Base-by-base conservation (phyloP, 164 flowering plant genomes). In the Cinnamomum micranthum region DNA sequence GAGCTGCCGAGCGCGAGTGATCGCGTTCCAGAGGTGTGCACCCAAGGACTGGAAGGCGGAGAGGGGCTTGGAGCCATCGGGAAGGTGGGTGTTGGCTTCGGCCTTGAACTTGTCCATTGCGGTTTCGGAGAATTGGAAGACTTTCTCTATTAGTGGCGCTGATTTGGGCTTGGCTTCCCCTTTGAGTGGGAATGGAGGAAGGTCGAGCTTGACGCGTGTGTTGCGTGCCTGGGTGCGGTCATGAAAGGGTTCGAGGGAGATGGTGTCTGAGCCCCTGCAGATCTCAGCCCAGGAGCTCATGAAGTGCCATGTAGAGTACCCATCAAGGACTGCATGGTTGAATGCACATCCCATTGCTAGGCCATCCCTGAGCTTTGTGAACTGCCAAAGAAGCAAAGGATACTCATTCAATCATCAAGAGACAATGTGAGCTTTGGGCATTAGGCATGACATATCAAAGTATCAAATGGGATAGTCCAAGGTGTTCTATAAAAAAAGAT, bases 301-400 rank as follows among this genome's bases (percentile, higher is more conserved):
- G 90, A 95, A 95, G 81, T 95, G 98, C 99, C 99, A 95, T 76
- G 98, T 93, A 77, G 98, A 84, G 62, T 88, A 82, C 0, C 98
- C 99, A 52, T 95, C 99, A 0, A 95, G 84, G 76, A 95, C 75
- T 0, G 93, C 98, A 76, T 95, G 99, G 86, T 95, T 95, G 87
- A 95, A 91, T 7, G 97, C 96, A 73, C 90, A 91, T 28, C 98
- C 98, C 9, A 95, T 82, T 24, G 88, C 93, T 1, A 95, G 51
- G n/a, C 99, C 99, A 77, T 93, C 96, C 60, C 82, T 88, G 73
- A 95, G 85, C 84, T 91, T 95, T 27, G 99, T 95, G 55, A 95
- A 60, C 98, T 95, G 75, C 66, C 14, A 33, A 66, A 31, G 47
- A 14, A 66, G n/a, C 19, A 31, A 31, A 31, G 22, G 63, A 9